Percentiles rank a stretch among this genome's conserved stretches.
phyloP scores from a whole-genome alignment of 2,329 filamentous ascomycete species.

The Fusarium luffae region DNA sequence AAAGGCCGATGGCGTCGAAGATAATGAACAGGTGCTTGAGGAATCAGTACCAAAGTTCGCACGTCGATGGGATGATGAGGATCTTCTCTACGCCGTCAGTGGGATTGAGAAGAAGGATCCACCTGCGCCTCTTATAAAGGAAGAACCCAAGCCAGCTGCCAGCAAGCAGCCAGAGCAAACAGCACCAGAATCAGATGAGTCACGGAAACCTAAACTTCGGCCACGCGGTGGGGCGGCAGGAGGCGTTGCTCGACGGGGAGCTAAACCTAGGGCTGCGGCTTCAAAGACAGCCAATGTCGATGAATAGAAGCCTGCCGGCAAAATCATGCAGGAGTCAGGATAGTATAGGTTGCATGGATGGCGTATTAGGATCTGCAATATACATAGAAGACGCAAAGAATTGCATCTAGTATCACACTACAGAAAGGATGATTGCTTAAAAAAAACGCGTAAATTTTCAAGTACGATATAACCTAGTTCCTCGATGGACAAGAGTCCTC shows the following conservation, averaged over 20 bases:
- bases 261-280: constrained; percentile 41
- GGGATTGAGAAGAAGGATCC: constrained; percentile 55
- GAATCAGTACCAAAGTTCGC: constrained; percentile 54
- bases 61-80: constrained; percentile 57
- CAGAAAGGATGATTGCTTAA: background rate
- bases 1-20: constrained; percentile 32
- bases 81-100: constrained; percentile 60
- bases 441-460: constrained; percentile 40
- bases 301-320: background rate
- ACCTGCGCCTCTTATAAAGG: constrained; percentile 42
- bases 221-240: constrained; percentile 43
- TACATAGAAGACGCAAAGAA: background rate
- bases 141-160: constrained; percentile 44
- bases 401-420: constrained; percentile 1
- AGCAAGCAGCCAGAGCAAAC: constrained; percentile 29
- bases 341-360: constrained; percentile 37
- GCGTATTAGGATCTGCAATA: constrained; percentile 33
- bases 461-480: constrained; percentile 35
- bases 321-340: background rate
- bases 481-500: constrained; percentile 30
- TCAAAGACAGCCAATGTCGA: constrained; percentile 34
- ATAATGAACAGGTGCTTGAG: constrained; percentile 45
- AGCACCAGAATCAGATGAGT: constrained; percentile 40
- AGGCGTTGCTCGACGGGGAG: constrained; percentile 45
- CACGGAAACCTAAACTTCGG: constrained; percentile 44